Percentiles rank a stretch among this genome's conserved stretches.
phyloP scores from a whole-genome alignment of 1,284 basidiomycete genomes.

The Microstroma glucosiphilum region DNA sequence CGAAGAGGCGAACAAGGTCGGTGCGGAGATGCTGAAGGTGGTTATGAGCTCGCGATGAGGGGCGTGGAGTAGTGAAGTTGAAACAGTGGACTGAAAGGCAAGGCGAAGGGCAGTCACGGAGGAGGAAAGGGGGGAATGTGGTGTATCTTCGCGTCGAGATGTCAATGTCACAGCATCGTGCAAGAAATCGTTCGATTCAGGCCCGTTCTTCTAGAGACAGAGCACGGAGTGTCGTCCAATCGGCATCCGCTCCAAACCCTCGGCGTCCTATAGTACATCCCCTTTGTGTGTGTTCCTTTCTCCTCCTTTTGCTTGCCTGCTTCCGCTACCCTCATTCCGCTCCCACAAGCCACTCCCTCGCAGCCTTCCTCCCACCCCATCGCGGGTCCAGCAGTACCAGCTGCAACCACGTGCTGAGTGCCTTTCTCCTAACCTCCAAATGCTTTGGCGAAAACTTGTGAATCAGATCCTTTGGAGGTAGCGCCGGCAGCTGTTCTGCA shows the following conservation, averaged over 20 bases:
- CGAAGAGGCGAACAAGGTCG: constrained; percentile 73
- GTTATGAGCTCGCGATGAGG: constrained; percentile 53
- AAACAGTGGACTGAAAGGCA: too few species aligned
- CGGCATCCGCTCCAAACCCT: too few species aligned
- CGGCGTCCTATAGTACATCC: too few species aligned
- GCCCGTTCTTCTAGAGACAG: too few species aligned
- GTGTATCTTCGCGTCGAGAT: too few species aligned
- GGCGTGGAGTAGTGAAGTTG: neutral
- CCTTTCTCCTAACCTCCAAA: neutral
- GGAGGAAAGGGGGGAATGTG: too few species aligned
- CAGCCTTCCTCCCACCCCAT: constrained; percentile 1
- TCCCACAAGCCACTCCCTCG: constrained; percentile 4
- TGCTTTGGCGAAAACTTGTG: constrained; percentile 7
- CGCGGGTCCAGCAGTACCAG: neutral
- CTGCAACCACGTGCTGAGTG: neutral
- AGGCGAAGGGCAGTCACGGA: too few species aligned
- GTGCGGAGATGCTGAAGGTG: constrained; percentile 83
- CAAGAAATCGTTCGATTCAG: too few species aligned
- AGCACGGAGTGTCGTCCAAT: too few species aligned
- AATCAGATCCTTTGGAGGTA: neutral
- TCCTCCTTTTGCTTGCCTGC: too few species aligned
- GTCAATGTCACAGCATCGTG: too few species aligned
- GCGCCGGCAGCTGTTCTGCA: neutral
- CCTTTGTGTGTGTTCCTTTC: too few species aligned
- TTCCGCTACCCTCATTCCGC: neutral